Evolutionary conservation across 2,329 filamentous ascomycete genomes (phyloP), one percentile per base, ranked within the genome.

Genomic region (Neofusicoccum cordaticola): DNA sequence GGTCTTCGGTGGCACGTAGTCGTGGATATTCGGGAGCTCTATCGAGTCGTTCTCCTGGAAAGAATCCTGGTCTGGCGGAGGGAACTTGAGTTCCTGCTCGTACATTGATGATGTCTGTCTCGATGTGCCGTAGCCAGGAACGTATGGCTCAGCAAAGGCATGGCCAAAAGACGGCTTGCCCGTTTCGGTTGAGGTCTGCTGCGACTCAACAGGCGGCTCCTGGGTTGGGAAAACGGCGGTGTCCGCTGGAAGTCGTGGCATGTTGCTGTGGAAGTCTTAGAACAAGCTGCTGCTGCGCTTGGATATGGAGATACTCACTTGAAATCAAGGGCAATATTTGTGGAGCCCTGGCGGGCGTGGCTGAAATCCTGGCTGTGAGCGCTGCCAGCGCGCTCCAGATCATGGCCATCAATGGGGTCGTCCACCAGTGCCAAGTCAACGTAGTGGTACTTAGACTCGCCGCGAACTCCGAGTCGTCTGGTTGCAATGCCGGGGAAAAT

Each of bases 401-500:
- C 63, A n/a, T 64, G 37, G 19, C 63, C 63, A n/a, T 64, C 63
- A n/a, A 48, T 39, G 3, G 58, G 53, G 42, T 83, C 83, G 66
- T 82, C 81, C 65, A 79, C 79, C 39, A 84, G 79, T 44, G 80
- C 81, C 42, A 85, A 76, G 68, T 85, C 83, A 56, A 84, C 83
- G 72, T 99, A 99, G 78, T 99, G 95, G 76, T 99, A 99, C 76
- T 99, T 99, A 13, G 95, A 99, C 80, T 98, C 94, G 68, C 95
- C 95, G 62, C 95, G 88, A 52, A 98, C 93, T 67, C 95, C 95
- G 12, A 99, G 83, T 68, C 95, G 87, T 66, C 95, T 86, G 37
- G 95, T 99, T 78, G 96, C 94, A 22, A 99, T 89, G 47, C 93
- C 94, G 0, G 95, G 94, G 71, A 98, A 99, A 60, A 99, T 90